These are phyloP conservation scores for Mortierella sp. DNA, from an alignment of 371 early-diverging fungal genomes.

Conservation along the genomic window DNA sequence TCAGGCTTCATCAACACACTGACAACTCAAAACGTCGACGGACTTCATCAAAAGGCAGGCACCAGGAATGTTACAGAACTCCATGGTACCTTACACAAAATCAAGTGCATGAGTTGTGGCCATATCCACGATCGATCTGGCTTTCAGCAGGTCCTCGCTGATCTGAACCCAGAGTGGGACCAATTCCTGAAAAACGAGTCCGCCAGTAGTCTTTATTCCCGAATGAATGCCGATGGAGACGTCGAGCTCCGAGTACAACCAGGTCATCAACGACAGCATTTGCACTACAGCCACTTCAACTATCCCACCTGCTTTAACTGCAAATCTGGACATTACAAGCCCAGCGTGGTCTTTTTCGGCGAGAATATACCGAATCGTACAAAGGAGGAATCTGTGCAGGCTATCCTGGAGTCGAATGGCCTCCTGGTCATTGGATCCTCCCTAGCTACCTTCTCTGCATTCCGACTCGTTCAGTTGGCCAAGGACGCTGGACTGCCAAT, in stretches of 20 bases:
- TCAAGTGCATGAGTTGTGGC: slow-evolving; percentile 80
- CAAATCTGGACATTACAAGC: slow-evolving; percentile 69
- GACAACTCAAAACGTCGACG: slow-evolving; percentile 95
- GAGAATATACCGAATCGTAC: slow-evolving; percentile 77
- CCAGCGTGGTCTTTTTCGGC: slow-evolving; percentile 89
- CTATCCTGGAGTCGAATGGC: slow-evolving; percentile 66
- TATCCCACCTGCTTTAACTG: slow-evolving; percentile 82
- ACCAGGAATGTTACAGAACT: slow-evolving; percentile 76
- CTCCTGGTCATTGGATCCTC: slow-evolving; percentile 86
- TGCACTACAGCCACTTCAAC: slow-evolving; percentile 72
- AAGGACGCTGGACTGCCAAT: slow-evolving; percentile 69
- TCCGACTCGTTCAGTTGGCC: slow-evolving; percentile 76
- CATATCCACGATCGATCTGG: slow-evolving; percentile 60
- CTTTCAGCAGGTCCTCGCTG: slow-evolving; percentile 75
- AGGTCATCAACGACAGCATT: slow-evolving; percentile 15
- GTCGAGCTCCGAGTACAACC: slow-evolving; percentile 73
- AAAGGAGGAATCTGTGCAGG: slow-evolving; percentile 62
- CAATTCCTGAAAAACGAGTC: slow-evolving; percentile 44
- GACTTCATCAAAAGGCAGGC: slow-evolving; percentile 76
- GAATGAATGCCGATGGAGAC: slow-evolving; percentile 93
- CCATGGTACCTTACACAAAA: slow-evolving; percentile 84
- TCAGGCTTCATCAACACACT: slow-evolving; percentile 58
- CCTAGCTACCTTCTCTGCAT: slow-evolving; percentile 86
- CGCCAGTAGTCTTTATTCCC: slow-evolving; percentile 49
- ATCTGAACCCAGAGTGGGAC: slow-evolving; percentile 81